Conservation (phyloP, 75 land plant genomes). For the Ceratopteris richardii region DNA sequence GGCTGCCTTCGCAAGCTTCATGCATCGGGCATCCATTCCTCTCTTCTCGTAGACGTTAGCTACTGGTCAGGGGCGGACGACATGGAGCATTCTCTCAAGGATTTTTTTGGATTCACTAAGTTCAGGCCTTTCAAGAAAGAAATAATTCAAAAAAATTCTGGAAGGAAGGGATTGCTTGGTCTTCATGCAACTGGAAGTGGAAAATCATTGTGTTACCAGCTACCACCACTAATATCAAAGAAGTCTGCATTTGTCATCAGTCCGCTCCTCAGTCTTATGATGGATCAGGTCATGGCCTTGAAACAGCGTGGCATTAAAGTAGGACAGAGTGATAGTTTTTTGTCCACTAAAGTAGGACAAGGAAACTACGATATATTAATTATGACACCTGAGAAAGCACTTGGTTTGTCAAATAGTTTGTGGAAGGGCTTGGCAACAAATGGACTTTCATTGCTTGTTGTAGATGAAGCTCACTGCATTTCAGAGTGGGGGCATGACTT, state of each 20-base stretch:
- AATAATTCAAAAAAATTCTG: conserved; percentile 38
- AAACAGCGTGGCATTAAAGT: conserved; percentile 63
- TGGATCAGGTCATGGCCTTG: conserved; percentile 89
- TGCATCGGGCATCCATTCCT: no score
- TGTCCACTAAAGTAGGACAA: conserved; percentile 29
- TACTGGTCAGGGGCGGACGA: no score
- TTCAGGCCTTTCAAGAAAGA: conserved; percentile 74
- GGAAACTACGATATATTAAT: conserved; percentile 55
- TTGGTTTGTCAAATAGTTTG: conserved; percentile 36
- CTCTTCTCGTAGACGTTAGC: no score
- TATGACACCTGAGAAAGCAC: conserved; percentile 84
- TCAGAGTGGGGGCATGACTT: conserved; percentile 94
- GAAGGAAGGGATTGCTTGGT: conserved; percentile 57
- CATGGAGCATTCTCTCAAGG: no score
- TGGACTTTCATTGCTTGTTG: conserved; percentile 63
- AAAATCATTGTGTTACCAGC: conserved; percentile 82
- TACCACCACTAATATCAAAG: conserved; percentile 53
- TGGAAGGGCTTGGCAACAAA: conserved; percentile 47
- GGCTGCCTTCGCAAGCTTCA: no score
- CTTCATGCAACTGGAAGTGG: conserved; percentile 89
- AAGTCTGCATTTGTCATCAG: conserved; percentile 75
- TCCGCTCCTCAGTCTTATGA: conserved; percentile 80
- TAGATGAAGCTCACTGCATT: conserved; percentile 89
- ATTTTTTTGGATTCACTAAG: conserved; percentile 49
- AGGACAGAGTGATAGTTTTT: conserved; percentile 42